Base-by-base conservation (phyloP, 495 filamentous ascomycete genomes). In the Annulohypoxylon moriforme region DNA sequence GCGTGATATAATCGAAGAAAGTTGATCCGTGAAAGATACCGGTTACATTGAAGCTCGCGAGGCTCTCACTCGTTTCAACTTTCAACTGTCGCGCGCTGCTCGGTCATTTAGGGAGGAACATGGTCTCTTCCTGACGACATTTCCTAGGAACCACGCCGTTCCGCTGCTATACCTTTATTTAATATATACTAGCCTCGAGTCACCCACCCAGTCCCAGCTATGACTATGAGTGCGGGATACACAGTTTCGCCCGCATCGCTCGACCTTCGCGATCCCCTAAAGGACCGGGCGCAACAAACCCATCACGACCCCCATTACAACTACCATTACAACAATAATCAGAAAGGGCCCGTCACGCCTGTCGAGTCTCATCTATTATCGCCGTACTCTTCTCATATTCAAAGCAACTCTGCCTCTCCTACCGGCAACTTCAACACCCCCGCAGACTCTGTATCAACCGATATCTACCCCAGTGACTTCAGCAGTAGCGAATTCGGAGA, bases 401-500 rank as follows among this genome's bases (percentile, higher is more conserved):
- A 61, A 49, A 80, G 77, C 68, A 79, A 69, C 73, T 78, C 80
- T 47, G 76, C 78, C 13, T 85, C 84, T 4, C 81, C 83, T 18
- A 67, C 75, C 7, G 74, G 77, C 42, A 74, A 76, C 59, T 75
- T 77, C 46, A 75, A 82, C 25, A 84, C 82, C 18, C 82, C 82
- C 42, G 82, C 80, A 67, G 83, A 83, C 27, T 80, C 79, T 16
- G 63, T 76, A 50, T 80, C 78, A 8, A 77, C 78, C 53, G 83
- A 80, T 56, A 50, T 79, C 64, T 84, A 82, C 70, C 80, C 79
- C 6, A 81, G 80, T 69, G 78, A 82, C 31, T 75, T 79, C 66
- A 80, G 76, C 71, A 79, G 80, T 71, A 80, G 81, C 60, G 69
- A 77, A 36, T 71, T 64, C 60, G 82, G 80, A 38, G 84, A 86